Conservation (phyloP, 2,329 filamentous ascomycete genomes). For the Paraphoma sp. region DNA sequence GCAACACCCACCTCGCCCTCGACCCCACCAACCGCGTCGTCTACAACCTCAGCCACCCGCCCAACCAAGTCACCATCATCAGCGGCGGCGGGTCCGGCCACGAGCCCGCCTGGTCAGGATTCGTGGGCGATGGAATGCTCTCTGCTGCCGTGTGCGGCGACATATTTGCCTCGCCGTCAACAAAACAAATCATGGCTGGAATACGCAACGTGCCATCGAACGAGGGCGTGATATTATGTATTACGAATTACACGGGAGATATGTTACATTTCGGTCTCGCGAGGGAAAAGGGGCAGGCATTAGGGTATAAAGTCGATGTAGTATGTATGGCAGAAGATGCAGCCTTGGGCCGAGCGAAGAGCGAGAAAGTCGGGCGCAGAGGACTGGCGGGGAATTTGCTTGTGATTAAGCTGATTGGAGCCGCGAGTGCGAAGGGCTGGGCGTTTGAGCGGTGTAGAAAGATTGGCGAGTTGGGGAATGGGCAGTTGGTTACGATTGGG, state of each 20-base stretch:
- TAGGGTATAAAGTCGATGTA: slow-evolving; percentile 55
- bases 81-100: slow-evolving; percentile 57
- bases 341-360: slow-evolving; percentile 56
- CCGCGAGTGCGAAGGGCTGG: slow-evolving; percentile 53
- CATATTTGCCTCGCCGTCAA: slow-evolving; percentile 56
- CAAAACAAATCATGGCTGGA: slow-evolving; percentile 58
- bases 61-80: slow-evolving; percentile 53
- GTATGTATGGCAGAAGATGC: slow-evolving; percentile 59
- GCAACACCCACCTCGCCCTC: slow-evolving; percentile 53
- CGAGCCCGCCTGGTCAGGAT: slow-evolving; percentile 58
- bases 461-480: slow-evolving; percentile 54
- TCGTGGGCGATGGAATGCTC: slow-evolving; percentile 58
- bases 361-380: slow-evolving; percentile 56
- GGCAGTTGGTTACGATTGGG: slow-evolving; percentile 58
- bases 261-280: slow-evolving; percentile 59
- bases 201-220: slow-evolving; percentile 55
- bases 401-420: slow-evolving; percentile 56
- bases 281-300: slow-evolving; percentile 54
- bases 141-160: slow-evolving; percentile 57
- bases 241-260: slow-evolving; percentile 59
- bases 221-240: slow-evolving; percentile 55
- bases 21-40: slow-evolving; percentile 58
- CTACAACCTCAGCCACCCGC: slow-evolving; percentile 53
- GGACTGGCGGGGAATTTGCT: slow-evolving; percentile 60
- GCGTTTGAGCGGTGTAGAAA: slow-evolving; percentile 54